Evolutionary conservation across 306 rosid genomes (phyloP).

Genomic region (Erythrophleum fordii): DNA sequence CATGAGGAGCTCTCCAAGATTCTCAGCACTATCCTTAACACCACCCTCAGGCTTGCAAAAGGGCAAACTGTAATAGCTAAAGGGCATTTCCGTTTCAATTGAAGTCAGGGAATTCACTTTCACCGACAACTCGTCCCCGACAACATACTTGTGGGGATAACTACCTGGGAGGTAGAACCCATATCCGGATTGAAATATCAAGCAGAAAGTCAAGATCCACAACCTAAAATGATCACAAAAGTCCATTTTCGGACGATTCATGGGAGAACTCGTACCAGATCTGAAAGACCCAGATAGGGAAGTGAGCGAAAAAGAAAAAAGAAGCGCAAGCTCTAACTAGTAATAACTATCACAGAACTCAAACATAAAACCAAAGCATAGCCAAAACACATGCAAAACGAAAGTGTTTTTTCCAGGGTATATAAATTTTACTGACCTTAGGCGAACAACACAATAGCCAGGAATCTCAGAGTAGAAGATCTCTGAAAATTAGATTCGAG

Average conservation of each 20-base stretch:
- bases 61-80: constrained; percentile 90
- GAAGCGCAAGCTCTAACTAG: not conserved
- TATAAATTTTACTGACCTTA: constrained; percentile 51
- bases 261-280: constrained; percentile 56
- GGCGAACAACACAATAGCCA: constrained; percentile 5
- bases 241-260: constrained; percentile 57
- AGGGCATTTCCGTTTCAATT: constrained; percentile 90
- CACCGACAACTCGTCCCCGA: constrained; percentile 65
- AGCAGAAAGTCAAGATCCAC: constrained; percentile 59
- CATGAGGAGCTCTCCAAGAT: constrained; percentile 98
- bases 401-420: not conserved
- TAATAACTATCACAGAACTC: not conserved
- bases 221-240: constrained; percentile 49
- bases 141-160: constrained; percentile 74
- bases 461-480: constrained; percentile 25
- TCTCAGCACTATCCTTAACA: constrained; percentile 92
- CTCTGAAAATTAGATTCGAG: not conserved
- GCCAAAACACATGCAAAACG: not conserved
- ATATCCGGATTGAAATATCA: constrained; percentile 59
- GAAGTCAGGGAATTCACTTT: constrained; percentile 94
- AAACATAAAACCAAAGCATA: not conserved
- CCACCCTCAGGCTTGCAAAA: constrained; percentile 79
- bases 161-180: constrained; percentile 94
- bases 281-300: constrained; percentile 58
- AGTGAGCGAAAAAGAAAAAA: constrained; percentile 35